phyloP scores from a whole-genome alignment of 305 asterid species.

The Ajuga reptans region DNA sequence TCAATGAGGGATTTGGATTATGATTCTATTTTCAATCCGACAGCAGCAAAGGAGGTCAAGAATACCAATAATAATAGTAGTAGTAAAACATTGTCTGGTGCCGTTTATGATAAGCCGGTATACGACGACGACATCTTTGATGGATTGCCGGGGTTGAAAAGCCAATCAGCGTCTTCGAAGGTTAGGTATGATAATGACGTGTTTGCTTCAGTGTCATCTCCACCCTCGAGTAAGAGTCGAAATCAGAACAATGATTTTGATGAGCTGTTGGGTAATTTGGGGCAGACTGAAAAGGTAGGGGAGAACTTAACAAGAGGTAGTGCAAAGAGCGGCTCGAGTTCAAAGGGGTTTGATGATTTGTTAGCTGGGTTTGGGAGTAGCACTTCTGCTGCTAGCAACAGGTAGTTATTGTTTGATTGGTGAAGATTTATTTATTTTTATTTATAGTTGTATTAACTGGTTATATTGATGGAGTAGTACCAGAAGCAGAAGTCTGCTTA shows the following conservation, averaged over 20 bases:
- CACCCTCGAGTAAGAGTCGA: conserved; percentile 29
- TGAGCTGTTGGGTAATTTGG: conserved; percentile 64
- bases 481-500: background rate
- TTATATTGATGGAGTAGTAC: background rate
- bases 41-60: conserved; percentile 25
- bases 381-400: conserved; percentile 35
- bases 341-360: conserved; percentile 47
- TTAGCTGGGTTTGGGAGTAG: conserved; percentile 45
- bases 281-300: conserved; percentile 35
- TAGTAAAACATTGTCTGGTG: conserved; percentile 38
- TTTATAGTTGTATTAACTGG: background rate
- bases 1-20: conserved; percentile 52
- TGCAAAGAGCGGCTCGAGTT: conserved; percentile 34
- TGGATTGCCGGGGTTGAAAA: conserved; percentile 81
- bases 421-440: conserved; percentile 1
- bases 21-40: conserved; percentile 57
- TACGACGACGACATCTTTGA: conserved; percentile 87
- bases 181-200: conserved; percentile 51
- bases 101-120: conserved; percentile 88
- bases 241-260: conserved; percentile 38
- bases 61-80: conserved; percentile 23
- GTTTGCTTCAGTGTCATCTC: conserved; percentile 44
- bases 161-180: conserved; percentile 43
- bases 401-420: conserved; percentile 30
- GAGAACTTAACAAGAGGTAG: conserved; percentile 24